Conservation (phyloP, 306 rosid species). For the Hippophae rhamnoides region DNA sequence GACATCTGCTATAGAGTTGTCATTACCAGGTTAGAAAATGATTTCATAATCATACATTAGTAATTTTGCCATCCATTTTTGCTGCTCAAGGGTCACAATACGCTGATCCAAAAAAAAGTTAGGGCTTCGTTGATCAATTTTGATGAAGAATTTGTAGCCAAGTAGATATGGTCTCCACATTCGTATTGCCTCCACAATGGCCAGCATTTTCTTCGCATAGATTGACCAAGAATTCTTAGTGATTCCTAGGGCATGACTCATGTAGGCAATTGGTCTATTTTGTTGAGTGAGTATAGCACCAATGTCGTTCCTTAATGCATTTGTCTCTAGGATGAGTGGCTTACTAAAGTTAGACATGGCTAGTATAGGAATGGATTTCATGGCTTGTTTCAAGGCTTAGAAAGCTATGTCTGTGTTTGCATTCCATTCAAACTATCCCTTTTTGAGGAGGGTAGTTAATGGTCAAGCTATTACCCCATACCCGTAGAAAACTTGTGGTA, state of each 20-base stretch:
- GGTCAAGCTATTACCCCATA: no score
- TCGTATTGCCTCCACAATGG: neutral
- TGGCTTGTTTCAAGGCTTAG: neutral
- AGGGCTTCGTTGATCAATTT: neutral
- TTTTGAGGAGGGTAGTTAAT: no score
- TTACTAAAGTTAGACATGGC: neutral
- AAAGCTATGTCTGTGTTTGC: neutral
- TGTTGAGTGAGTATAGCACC: neutral
- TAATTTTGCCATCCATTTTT: neutral
- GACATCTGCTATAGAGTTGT: neutral
- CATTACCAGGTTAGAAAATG: neutral
- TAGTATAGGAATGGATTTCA: neutral
- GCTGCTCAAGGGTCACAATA: neutral
- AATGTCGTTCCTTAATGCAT: accelerated
- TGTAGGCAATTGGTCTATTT: neutral
- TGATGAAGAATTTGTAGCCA: neutral
- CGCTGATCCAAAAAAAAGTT: neutral
- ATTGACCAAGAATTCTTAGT: neutral
- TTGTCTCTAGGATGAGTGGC: neutral
- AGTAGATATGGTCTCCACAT: neutral
- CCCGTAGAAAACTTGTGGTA: no score
- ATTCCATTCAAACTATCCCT: neutral
- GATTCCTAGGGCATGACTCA: neutral
- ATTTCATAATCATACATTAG: neutral
- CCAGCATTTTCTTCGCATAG: neutral